Evolutionary conservation across 208 protist genomes (phyloP).

Genomic region (Plasmodiophora brassicae): DNA sequence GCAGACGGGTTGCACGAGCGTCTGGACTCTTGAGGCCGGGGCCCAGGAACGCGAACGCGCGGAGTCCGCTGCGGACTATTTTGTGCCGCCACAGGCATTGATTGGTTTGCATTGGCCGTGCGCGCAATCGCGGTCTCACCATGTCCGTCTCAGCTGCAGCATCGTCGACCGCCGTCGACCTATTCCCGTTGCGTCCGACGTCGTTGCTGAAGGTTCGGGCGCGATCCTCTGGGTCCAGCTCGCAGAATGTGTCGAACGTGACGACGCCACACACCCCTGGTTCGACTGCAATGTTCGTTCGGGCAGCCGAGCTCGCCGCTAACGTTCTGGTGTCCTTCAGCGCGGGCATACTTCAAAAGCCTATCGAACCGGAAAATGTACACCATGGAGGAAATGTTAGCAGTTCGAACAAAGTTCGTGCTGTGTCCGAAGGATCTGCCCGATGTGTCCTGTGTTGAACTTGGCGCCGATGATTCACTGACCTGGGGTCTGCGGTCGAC

Average conservation of each 20-base stretch:
- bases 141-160: background rate
- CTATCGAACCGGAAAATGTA: background rate
- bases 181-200: background rate
- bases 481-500: background rate
- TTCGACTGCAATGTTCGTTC: background rate
- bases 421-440: constrained; percentile 10
- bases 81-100: no score
- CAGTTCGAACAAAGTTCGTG: background rate
- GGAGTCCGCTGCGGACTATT: no score
- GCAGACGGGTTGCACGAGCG: no score
- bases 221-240: background rate
- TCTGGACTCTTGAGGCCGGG: no score
- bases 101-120: no score
- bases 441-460: constrained; percentile 21
- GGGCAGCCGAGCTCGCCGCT: background rate
- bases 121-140: background rate
- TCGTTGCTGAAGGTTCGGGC: background rate
- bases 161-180: background rate
- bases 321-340: no score
- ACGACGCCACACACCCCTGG: background rate
- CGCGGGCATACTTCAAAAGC: background rate
- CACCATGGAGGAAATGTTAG: background rate
- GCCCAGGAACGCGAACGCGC: no score
- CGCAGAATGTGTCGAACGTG: background rate
- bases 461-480: background rate